phyloP scores from a whole-genome alignment of 2,329 filamentous ascomycete genomes.

The Apiospora saccharicola region DNA sequence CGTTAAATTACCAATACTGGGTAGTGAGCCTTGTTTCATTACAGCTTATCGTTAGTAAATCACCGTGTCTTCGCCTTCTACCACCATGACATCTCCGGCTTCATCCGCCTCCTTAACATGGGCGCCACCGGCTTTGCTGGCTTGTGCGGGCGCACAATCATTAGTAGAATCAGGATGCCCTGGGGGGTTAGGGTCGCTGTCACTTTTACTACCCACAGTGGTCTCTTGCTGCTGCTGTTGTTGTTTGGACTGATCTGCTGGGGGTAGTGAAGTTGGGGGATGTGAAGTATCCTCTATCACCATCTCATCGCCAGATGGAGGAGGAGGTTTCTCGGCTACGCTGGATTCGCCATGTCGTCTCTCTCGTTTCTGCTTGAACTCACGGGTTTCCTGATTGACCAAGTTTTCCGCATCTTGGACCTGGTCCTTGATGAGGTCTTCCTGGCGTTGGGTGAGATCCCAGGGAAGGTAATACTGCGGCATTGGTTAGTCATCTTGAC shows the following conservation, averaged over 20 bases:
- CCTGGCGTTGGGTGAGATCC: constrained; percentile 74
- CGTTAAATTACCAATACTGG: neutral
- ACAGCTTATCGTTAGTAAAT: constrained; percentile 72
- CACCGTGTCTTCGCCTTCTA: constrained; percentile 88
- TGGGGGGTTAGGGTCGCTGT: constrained; percentile 48
- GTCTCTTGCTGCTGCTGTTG: constrained; percentile 35
- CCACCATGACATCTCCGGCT: constrained; percentile 79
- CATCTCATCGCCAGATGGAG: constrained; percentile 22
- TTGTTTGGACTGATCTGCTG: constrained; percentile 19
- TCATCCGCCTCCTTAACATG: constrained; percentile 64
- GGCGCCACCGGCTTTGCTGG: constrained; percentile 35
- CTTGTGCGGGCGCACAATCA: constrained; percentile 36
- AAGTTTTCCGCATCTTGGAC: constrained; percentile 68
- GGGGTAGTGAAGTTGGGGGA: constrained; percentile 34
- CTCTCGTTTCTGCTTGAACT: constrained; percentile 63
- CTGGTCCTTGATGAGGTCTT: constrained; percentile 75
- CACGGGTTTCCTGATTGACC: constrained; percentile 70
- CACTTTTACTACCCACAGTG: constrained; percentile 53
- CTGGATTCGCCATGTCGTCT: constrained; percentile 49
- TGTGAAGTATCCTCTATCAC: constrained; percentile 40
- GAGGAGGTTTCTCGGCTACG: constrained; percentile 37
- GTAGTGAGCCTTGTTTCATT: neutral
- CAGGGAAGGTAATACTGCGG: constrained; percentile 85
- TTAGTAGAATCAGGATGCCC: constrained; percentile 48
- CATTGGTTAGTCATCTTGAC: constrained; percentile 24